Base-by-base conservation (phyloP, 345 rosid species). In the Rhodomyrtus tomentosa region DNA sequence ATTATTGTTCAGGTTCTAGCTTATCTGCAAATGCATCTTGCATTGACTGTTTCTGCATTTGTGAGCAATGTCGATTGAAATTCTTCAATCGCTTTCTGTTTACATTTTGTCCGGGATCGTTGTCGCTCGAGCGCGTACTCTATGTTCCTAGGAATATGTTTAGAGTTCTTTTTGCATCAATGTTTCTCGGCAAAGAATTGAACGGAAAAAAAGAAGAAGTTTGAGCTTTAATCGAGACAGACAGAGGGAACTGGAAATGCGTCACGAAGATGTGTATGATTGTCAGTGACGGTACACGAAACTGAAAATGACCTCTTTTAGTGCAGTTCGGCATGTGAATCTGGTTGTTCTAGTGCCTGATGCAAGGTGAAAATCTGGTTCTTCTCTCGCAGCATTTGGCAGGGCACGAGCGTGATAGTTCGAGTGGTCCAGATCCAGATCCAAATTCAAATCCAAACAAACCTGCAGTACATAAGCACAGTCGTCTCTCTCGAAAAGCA, bases 341-440 rank as follows among this genome's bases (percentile, higher is more conserved):
- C 45, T 68, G 76, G 76, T 27, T 36, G 45, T 36, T 62, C 36
- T 45, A 36, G 76, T 68, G 76, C 20, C 76, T 68, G 50, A 50
- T 10, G n/a, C 62, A 22, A 25, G 20, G 13, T 40, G 76, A 40
- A 12, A 59, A 50, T 84, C 38, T 21, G 79, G 58, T 38, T 50
- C 15, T 80, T 49, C 51, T 48, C 50, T 49, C 87, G 90, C 90
- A 92, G 94, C 89, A 91, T 90, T 89, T 93, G 96, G 94, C 90
- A 48, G 95, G 90, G 85, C 90, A 86, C 81, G 94, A 91, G 84
- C 89, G 88, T 25, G 98, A 91, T 81, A 88, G 83, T 83, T 92
- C 88, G 76, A 90, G 92, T 80, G 93, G 96, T 91, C 93, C 91
- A 90, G 93, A 93, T 91, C 89, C 85, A 89, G 95, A 92, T 93